Evolutionary conservation across 2,329 filamentous ascomycete genomes (phyloP).

Genomic region (Penicillium sp.): DNA sequence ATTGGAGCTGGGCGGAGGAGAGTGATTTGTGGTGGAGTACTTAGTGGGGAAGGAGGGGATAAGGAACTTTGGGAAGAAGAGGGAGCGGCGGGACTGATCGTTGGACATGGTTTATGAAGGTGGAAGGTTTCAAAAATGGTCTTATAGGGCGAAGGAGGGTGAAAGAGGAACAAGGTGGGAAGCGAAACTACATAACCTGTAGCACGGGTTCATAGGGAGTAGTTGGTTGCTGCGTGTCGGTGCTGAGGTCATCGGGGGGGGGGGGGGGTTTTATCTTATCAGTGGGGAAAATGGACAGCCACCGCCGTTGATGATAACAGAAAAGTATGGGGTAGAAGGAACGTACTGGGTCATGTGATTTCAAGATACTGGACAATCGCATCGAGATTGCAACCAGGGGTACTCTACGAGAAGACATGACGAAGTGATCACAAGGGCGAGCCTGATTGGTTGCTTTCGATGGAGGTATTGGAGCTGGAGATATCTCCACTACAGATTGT

Average conservation of each 20-base stretch:
- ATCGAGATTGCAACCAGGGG: not conserved
- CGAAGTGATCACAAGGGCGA: not conserved
- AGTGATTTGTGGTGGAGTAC: not conserved
- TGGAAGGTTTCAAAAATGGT: no score
- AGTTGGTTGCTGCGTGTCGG: not conserved
- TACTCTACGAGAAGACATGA: not conserved
- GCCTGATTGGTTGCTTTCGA: not conserved
- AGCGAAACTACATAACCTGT: no score
- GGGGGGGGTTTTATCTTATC: conserved; percentile 5
- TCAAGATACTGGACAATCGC: not conserved
- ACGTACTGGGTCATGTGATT: not conserved
- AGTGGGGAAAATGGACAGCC: not conserved
- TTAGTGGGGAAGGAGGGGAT: conserved; percentile 50
- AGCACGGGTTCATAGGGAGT: no score
- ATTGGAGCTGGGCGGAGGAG: conserved; percentile 39
- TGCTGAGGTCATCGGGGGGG: conserved; percentile 6
- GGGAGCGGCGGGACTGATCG: conserved; percentile 22
- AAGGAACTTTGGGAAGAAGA: conserved; percentile 57
- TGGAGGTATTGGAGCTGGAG: not conserved
- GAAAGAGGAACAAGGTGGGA: not conserved
- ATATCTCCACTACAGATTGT: not conserved
- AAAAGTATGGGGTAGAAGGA: not conserved
- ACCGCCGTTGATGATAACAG: not conserved
- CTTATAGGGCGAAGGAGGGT: not conserved
- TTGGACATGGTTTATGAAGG: conserved; percentile 22